Evolutionary conservation across 148 eudicot genomes (phyloP), one percentile per base, ranked within the genome.

Genomic region (Silene latifolia): DNA sequence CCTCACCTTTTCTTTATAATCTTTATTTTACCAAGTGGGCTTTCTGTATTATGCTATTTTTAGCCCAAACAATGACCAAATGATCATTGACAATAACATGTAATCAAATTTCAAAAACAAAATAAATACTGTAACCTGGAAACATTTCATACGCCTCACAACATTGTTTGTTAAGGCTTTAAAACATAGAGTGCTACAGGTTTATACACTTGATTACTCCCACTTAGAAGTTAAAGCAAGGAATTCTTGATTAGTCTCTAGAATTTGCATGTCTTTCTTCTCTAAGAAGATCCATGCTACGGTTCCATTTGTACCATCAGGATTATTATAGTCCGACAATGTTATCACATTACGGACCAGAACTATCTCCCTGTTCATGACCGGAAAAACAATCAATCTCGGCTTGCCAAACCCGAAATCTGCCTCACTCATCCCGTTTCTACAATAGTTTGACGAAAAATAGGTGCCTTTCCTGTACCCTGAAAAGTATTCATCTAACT

Each of bases 371-470:
- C 65, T 65, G 4, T 56, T 53, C 35, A 35, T 47, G 32, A 72
- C 48, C 42, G 74, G 74, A 56, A 72, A 47, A 29, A 69, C 35
- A 0, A 58, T 19, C 65, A 20, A n/a, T 4, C 1, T 15, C 9
- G 74, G 74, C n/a, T 19, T 72, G 19, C 65, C 74, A 24, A 72
- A 58, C 74, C 74, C 74, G 14, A 72, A 72, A 72, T 72, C 65
- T 11, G 64, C 65, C 24, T 72, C 64, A 11, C 15, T n/a, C 46
- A 72, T 29, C 15, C 74, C 74, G 47, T 58, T 27, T 32, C 65
- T 13, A 29, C 74, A 72, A 19, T 51, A 39, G 51, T 53, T 48
- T 7, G 48, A 56, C 2, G 39, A 18, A 4, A 72, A 19, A 48
- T 72, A 72, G 9, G 53, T 58, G 21, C 74, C 39, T 58, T 64